Percentiles rank a stretch among this genome's conserved stretches.
These are phyloP conservation scores for Acidomyces sp. DNA, from an alignment of 495 filamentous ascomycete species.

Conservation along the genomic window DNA sequence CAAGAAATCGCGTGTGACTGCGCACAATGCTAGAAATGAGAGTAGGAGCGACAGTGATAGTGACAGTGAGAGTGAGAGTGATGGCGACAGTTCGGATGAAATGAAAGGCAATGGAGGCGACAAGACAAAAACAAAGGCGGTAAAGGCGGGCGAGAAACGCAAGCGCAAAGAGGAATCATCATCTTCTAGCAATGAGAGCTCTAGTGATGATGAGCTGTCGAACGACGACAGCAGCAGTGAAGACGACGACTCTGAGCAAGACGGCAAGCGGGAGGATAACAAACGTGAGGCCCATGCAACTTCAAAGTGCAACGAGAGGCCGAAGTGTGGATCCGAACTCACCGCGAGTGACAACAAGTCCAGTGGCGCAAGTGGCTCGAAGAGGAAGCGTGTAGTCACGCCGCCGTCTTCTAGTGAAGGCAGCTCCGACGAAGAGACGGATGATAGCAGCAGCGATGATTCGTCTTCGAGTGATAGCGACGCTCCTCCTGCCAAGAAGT, in stretches of 20 bases:
- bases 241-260: constrained; percentile 1
- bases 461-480: constrained; percentile 1
- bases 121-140: neutral
- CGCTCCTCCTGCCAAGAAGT: constrained; percentile 9
- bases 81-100: neutral
- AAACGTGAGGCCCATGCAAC: too few species aligned
- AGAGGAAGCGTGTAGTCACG: constrained; percentile 14
- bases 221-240: constrained; percentile 1
- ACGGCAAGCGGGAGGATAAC: neutral
- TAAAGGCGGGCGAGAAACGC: neutral
- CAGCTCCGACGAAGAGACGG: constrained; percentile 10
- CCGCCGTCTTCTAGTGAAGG: constrained; percentile 5
- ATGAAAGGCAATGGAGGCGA: neutral
- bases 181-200: too few species aligned
- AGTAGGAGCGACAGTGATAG: neutral
- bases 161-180: too few species aligned
- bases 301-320: too few species aligned
- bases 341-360: constrained; percentile 6
- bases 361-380: constrained; percentile 4
- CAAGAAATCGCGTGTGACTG: too few species aligned
- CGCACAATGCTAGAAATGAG: too few species aligned
- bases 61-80: neutral
- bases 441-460: constrained; percentile 4
- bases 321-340: neutral
- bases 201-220: neutral